phyloP scores from a whole-genome alignment of 768 basidiomycete species.

The Auricularia auricula-judae region DNA sequence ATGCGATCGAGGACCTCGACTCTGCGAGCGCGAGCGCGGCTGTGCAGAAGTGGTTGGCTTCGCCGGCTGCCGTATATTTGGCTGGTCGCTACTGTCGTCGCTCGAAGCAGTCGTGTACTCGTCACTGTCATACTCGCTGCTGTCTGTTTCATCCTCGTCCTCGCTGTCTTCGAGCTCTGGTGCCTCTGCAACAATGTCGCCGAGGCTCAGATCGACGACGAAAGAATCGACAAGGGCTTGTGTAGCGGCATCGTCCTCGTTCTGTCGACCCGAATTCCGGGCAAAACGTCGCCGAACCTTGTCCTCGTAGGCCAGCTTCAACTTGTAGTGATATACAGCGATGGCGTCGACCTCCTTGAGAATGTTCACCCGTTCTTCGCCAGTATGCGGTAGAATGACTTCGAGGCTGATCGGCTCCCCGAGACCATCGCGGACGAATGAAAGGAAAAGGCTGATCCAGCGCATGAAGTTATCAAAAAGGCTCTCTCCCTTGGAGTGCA shows the following conservation, averaged over 20 bases:
- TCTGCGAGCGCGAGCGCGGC: conserved; percentile 20
- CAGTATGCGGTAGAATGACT: conserved; percentile 76
- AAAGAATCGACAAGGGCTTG: conserved; percentile 71
- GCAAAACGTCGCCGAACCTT: conserved; percentile 82
- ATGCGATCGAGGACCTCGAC: conserved; percentile 11
- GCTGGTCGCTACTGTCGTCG: conserved; percentile 18
- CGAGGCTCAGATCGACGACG: conserved; percentile 71
- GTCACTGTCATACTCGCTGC: conserved; percentile 37
- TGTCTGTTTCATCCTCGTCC: conserved; percentile 28
- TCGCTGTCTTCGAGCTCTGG: conserved; percentile 60
- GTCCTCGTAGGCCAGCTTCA: conserved; percentile 87
- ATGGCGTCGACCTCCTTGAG: conserved; percentile 82
- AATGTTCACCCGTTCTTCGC: conserved; percentile 63
- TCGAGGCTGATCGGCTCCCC: conserved; percentile 70
- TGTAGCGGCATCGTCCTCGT: conserved; percentile 76
- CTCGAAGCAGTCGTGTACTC: conserved; percentile 14
- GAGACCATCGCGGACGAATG: conserved; percentile 80
- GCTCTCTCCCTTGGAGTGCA: conserved; percentile 91
- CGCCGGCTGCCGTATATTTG: conserved; percentile 23
- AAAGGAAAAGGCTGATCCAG: conserved; percentile 95
- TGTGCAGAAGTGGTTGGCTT: conserved; percentile 12
- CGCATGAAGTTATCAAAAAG: conserved; percentile 90
- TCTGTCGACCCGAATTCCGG: conserved; percentile 35
- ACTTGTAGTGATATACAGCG: conserved; percentile 85
- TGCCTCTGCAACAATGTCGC: conserved; percentile 67